A percentile compares a stretch with the other conserved stretches of the same genome.
phyloP scores from a whole-genome alignment of 2,329 filamentous ascomycete species.

The Penicillium sp. region DNA sequence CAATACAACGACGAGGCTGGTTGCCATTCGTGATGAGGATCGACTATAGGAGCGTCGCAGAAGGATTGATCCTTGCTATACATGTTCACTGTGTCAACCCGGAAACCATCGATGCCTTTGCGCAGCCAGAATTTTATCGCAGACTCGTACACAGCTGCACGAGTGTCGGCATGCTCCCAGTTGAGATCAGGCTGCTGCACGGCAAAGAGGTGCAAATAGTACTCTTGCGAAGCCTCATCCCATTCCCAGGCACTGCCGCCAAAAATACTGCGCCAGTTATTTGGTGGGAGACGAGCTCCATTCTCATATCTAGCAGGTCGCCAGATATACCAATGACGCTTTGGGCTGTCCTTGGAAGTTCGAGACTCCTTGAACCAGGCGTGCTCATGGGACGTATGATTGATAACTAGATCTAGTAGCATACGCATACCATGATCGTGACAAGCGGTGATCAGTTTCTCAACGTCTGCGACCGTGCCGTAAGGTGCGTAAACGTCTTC shows the following conservation, averaged over 20 bases:
- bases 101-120: constrained; percentile 66
- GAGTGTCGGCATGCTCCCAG: constrained; percentile 66
- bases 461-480: constrained; percentile 61
- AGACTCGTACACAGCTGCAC: constrained; percentile 64
- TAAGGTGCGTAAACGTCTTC: constrained; percentile 60
- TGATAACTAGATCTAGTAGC: constrained; percentile 71
- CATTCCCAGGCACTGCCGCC: constrained; percentile 65
- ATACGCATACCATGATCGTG: constrained; percentile 62
- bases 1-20: constrained; percentile 58
- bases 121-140: constrained; percentile 74
- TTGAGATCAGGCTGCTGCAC: constrained; percentile 74
- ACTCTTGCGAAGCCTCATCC: constrained; percentile 66
- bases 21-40: constrained; percentile 48
- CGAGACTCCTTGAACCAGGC: constrained; percentile 66
- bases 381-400: constrained; percentile 69
- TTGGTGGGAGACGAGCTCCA: constrained; percentile 63
- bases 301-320: constrained; percentile 49
- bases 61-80: constrained; percentile 52
- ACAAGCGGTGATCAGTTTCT: constrained; percentile 55
- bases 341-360: constrained; percentile 55
- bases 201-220: constrained; percentile 71
- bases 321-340: constrained; percentile 64
- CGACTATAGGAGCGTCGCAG: constrained; percentile 56
- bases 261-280: constrained; percentile 68
- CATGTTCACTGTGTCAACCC: constrained; percentile 67